Evolutionary conservation across 2,329 filamentous ascomycete genomes (phyloP).

Genomic region (Lasiodiplodia gonubiensis): DNA sequence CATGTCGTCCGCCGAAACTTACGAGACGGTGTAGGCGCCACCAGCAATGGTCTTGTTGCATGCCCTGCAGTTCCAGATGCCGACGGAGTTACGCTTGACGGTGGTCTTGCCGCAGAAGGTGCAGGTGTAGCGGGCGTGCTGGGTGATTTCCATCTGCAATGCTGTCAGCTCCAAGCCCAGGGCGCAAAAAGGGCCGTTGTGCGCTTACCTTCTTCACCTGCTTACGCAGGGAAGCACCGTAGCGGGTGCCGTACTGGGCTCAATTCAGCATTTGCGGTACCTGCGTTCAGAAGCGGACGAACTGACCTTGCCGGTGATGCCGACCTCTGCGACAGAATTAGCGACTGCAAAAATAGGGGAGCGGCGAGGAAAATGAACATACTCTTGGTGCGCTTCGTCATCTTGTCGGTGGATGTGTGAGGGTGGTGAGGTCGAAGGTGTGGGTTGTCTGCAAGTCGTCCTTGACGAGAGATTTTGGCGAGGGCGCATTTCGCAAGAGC

Average conservation of each 20-base stretch:
- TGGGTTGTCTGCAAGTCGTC: constrained; percentile 24
- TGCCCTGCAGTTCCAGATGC: constrained; percentile 95
- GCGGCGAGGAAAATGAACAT: background rate
- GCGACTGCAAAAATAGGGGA: constrained; percentile 8
- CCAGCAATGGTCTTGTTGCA: constrained; percentile 95
- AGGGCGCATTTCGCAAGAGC: constrained; percentile 19
- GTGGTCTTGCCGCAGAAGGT: constrained; percentile 98
- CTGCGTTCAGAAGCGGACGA: constrained; percentile 9
- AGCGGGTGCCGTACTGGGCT: constrained; percentile 61
- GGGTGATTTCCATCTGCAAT: constrained; percentile 82
- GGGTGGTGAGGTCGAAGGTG: constrained; percentile 19
- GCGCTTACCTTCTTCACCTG: constrained; percentile 79
- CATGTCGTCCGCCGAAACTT: constrained; percentile 58
- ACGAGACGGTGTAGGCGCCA: constrained; percentile 96
- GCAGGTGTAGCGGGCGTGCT: constrained; percentile 86
- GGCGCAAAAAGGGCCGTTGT: background rate
- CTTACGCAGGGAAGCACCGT: constrained; percentile 99
- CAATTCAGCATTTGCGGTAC: constrained; percentile 14
- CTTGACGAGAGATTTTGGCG: constrained; percentile 25
- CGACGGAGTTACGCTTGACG: constrained; percentile 86
- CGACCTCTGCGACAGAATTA: constrained; percentile 66
- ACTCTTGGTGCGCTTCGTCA: constrained; percentile 46
- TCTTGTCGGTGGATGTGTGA: constrained; percentile 59
- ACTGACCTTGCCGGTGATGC: constrained; percentile 82
- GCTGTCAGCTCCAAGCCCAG: constrained; percentile 9